phyloP scores from a whole-genome alignment of 2,329 filamentous ascomycete genomes.

The Sphaerulina vaccinii region DNA sequence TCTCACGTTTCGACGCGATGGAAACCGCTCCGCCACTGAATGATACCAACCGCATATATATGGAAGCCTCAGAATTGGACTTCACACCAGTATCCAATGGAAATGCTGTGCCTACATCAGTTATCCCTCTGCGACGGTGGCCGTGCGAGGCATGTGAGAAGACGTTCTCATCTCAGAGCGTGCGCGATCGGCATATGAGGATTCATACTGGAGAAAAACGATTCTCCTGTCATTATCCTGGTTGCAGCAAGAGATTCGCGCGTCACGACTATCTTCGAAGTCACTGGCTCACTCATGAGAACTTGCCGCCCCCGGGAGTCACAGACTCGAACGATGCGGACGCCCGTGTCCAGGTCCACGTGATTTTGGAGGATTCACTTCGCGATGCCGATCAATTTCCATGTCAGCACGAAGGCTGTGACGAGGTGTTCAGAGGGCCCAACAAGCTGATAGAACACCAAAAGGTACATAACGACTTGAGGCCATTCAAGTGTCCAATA shows the following conservation, averaged over 20 bases:
- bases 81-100: not conserved
- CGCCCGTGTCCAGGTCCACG: too few relatives aligned
- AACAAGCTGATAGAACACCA: not conserved
- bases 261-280: not conserved
- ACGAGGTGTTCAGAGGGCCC: not conserved
- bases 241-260: not conserved
- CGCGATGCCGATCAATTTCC: not conserved
- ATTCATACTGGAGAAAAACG: slow-evolving; percentile 4
- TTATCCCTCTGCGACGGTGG: not conserved
- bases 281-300: slow-evolving; percentile 3
- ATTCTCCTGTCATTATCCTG: not conserved
- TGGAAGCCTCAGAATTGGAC: too few relatives aligned
- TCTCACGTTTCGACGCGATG: too few relatives aligned
- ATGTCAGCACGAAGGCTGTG: slow-evolving; percentile 2
- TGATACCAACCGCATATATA: too few relatives aligned
- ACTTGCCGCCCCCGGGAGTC: not conserved
- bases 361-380: too few relatives aligned
- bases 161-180: not conserved
- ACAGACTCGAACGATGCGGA: not conserved
- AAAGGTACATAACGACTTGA: not conserved
- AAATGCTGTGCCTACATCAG: not conserved
- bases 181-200: slow-evolving; percentile 1
- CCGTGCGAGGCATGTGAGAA: not conserved
- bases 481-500: not conserved
- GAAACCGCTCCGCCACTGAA: too few relatives aligned